Conservation (phyloP, 495 filamentous ascomycete genomes). For the Daldinia concentrica region DNA sequence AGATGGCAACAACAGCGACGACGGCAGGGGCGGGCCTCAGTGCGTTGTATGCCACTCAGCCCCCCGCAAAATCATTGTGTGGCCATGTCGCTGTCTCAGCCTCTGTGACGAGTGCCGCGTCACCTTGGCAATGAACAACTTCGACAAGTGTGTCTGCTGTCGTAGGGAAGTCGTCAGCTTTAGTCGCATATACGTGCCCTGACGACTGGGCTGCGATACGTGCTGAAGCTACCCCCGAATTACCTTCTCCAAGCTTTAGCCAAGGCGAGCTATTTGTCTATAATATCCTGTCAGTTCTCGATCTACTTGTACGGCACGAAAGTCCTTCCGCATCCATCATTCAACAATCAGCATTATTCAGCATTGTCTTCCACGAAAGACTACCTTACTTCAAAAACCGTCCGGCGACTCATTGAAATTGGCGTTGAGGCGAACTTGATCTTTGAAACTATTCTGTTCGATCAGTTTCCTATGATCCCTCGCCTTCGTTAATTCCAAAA, state of each 20-base stretch:
- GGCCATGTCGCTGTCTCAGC: constrained; percentile 95
- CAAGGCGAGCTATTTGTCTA: background rate
- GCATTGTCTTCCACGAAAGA: background rate
- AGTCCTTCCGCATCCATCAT: background rate
- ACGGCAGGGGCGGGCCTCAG: constrained; percentile 79
- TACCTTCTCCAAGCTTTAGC: too few relatives aligned
- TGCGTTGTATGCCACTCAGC: constrained; percentile 92
- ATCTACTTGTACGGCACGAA: background rate
- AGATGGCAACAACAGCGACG: constrained; percentile 75
- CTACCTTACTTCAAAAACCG: background rate
- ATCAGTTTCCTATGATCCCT: background rate
- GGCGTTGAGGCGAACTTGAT: background rate
- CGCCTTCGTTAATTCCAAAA: background rate
- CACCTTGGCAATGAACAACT: constrained; percentile 95
- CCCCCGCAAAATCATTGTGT: constrained; percentile 90
- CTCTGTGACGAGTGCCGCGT: constrained; percentile 95
- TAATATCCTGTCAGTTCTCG: background rate
- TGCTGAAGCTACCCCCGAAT: background rate
- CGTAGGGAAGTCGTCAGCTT: constrained; percentile 86
- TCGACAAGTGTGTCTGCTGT: constrained; percentile 93
- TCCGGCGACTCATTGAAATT: background rate
- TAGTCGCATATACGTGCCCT: constrained; percentile 90
- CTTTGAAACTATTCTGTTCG: background rate
- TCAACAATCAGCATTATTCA: background rate
- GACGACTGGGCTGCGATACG: constrained; percentile 24